Evolutionary conservation across 345 rosid species (phyloP).

Genomic region (Turritis glabra): DNA sequence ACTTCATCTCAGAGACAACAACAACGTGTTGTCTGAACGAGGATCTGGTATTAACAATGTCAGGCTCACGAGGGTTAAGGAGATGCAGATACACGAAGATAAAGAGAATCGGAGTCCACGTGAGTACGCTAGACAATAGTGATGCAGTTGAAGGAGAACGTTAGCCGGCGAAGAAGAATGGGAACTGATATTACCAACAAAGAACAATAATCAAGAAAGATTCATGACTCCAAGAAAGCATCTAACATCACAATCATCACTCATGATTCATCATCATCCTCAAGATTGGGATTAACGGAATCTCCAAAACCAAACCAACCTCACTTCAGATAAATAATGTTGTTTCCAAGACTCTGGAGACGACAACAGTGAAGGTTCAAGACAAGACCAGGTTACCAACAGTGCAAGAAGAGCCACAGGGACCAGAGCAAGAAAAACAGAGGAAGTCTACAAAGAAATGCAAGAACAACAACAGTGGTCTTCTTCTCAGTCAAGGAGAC

Average conservation of each 20-base stretch:
- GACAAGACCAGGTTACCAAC: conserved; percentile 31
- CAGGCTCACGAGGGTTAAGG: conserved; percentile 51
- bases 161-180: conserved; percentile 50
- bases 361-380: conserved; percentile 24
- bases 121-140: conserved; percentile 69
- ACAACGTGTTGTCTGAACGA: conserved; percentile 19
- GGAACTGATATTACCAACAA: conserved; percentile 84
- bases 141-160: conserved; percentile 76
- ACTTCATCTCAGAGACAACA: conserved; percentile 70
- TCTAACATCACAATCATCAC: conserved; percentile 37
- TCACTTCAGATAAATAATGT: conserved; percentile 17
- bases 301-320: conserved; percentile 40
- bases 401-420: conserved; percentile 24
- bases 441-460: conserved; percentile 40
- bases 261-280: conserved; percentile 50
- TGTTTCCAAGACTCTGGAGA: conserved; percentile 12
- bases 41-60: conserved; percentile 33
- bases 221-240: conserved; percentile 53
- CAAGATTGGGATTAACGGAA: conserved; percentile 50
- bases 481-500: conserved; percentile 41
- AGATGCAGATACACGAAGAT: conserved; percentile 50
- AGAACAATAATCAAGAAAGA: conserved; percentile 45
- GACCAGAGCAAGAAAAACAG: conserved; percentile 25
- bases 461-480: conserved; percentile 29
- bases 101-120: conserved; percentile 67